Percentiles rank a stretch among this genome's conserved stretches.
These are phyloP conservation scores for Coniferiporia sulphurascens DNA, from an alignment of 1,284 basidiomycete species.

Conservation along the genomic window DNA sequence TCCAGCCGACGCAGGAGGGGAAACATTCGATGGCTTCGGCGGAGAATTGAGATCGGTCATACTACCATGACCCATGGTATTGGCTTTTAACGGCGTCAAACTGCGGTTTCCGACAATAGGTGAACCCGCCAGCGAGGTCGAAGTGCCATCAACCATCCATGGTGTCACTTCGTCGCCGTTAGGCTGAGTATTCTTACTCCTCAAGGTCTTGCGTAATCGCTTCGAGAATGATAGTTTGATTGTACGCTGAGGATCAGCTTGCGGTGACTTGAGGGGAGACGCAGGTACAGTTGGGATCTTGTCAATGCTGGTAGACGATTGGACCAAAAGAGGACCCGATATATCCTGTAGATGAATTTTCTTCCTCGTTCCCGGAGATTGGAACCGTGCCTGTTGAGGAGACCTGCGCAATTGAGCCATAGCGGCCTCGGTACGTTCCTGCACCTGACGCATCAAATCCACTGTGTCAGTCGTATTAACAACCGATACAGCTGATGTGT, in stretches of 20 bases:
- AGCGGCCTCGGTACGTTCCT: constrained; percentile 63
- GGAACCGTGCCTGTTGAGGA: constrained; percentile 44
- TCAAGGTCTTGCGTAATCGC: constrained; percentile 61
- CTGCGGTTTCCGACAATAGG: constrained; percentile 20
- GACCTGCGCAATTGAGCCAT: constrained; percentile 61
- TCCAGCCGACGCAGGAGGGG: constrained; percentile 60
- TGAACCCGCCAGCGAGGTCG: constrained; percentile 22
- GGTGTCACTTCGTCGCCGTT: constrained; percentile 50
- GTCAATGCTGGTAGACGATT: constrained; percentile 71
- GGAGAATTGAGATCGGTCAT: constrained; percentile 15
- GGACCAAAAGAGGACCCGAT: constrained; percentile 66
- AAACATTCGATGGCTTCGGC: constrained; percentile 27
- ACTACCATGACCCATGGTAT: constrained; percentile 25
- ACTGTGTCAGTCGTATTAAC: constrained; percentile 33
- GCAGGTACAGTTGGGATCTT: constrained; percentile 59
- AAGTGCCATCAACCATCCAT: constrained; percentile 36
- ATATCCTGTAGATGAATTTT: constrained; percentile 68
- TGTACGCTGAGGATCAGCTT: constrained; percentile 25
- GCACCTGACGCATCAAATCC: constrained; percentile 61
- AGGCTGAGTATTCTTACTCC: constrained; percentile 48
- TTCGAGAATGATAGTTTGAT: constrained; percentile 45
- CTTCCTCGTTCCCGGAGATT: constrained; percentile 45
- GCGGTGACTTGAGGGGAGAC: constrained; percentile 31
- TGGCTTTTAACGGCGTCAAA: constrained; percentile 21
- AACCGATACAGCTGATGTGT: constrained; percentile 33